Percentiles rank a stretch among this genome's conserved stretches.
Evolutionary conservation across 495 filamentous ascomycete genomes (phyloP).

Genomic region (Daldinia loculata): DNA sequence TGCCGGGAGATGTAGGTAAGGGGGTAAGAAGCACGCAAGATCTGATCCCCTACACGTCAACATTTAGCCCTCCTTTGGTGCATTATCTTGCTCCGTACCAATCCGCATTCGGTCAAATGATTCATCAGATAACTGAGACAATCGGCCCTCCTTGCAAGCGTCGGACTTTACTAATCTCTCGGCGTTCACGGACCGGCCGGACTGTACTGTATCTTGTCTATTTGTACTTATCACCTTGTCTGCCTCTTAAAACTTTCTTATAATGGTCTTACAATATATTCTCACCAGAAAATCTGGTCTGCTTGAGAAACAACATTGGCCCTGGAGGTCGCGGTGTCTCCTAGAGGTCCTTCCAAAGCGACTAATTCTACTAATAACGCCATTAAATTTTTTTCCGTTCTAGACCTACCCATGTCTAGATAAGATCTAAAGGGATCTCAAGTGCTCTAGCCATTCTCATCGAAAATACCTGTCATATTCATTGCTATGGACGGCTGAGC

Average conservation of each 20-base stretch:
- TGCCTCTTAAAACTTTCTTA: background rate
- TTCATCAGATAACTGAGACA: constrained; percentile 46
- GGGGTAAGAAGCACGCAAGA: constrained; percentile 42
- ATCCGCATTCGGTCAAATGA: constrained; percentile 42
- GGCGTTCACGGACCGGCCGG: constrained; percentile 27
- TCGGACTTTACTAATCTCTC: constrained; percentile 11
- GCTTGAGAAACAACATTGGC: constrained; percentile 7
- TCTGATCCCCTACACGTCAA: constrained; percentile 32
- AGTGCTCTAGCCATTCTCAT: background rate
- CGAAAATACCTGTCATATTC: background rate
- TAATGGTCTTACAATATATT: background rate
- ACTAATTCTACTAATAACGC: constrained; percentile 7
- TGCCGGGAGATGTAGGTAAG: constrained; percentile 16
- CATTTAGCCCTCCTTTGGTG: constrained; percentile 25
- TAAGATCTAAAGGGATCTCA: constrained; percentile 4
- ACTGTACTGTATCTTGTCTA: constrained; percentile 8
- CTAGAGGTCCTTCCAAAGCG: background rate
- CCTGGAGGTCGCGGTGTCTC: constrained; percentile 27
- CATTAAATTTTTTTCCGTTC: constrained; percentile 4
- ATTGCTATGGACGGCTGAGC: constrained; percentile 30
- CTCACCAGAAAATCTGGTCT: constrained; percentile 5
- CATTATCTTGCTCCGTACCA: constrained; percentile 19
- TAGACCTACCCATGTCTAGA: constrained; percentile 11
- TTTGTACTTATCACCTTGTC: constrained; percentile 21
- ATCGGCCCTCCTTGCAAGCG: constrained; percentile 40